Evolutionary conservation across 371 early-diverging fungal genomes (phyloP).

Genomic region (Lichtheimia corymbifera): DNA sequence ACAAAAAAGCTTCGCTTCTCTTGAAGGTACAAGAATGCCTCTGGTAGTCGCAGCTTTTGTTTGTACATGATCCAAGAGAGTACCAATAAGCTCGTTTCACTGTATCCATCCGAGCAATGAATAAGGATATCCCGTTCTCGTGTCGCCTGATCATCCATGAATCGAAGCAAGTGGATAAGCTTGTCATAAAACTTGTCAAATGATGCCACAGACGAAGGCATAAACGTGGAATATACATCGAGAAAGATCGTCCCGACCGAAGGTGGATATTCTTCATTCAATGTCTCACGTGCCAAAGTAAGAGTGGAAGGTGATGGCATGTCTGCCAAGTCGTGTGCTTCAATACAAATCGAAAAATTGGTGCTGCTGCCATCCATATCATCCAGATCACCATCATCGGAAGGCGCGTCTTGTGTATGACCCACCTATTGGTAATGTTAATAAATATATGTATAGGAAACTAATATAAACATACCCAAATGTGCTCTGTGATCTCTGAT

Average conservation of each 20-base stretch:
- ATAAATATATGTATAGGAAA: no score
- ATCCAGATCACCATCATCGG: slow-evolving; percentile 10
- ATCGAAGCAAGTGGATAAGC: slow-evolving; percentile 28
- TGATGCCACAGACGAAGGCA: slow-evolving; percentile 12
- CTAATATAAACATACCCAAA: slow-evolving; percentile 45
- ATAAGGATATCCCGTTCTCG: slow-evolving; percentile 46
- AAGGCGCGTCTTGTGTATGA: slow-evolving; percentile 59
- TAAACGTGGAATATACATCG: slow-evolving; percentile 41
- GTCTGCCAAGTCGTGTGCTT: slow-evolving; percentile 58
- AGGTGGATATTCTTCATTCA: slow-evolving; percentile 30
- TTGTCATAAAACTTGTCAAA: slow-evolving; percentile 31
- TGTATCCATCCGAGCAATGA: slow-evolving; percentile 67
- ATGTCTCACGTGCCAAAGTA: slow-evolving; percentile 35
- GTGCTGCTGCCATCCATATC: slow-evolving; percentile 31
- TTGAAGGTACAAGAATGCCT: slow-evolving; percentile 60
- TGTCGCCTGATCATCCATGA: slow-evolving; percentile 38
- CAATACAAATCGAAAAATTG: slow-evolving; percentile 60
- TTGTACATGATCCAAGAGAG: slow-evolving; percentile 59
- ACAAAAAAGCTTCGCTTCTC: slow-evolving; percentile 63
- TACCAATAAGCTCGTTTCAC: slow-evolving; percentile 54
- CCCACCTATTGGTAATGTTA: slow-evolving; percentile 44
- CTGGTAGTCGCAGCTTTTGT: slow-evolving; percentile 45
- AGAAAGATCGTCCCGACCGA: slow-evolving; percentile 52
- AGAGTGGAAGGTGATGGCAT: slow-evolving; percentile 50
- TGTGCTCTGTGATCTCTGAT: slow-evolving; percentile 48